phyloP scores from a whole-genome alignment of 2,329 filamentous ascomycete species.

The Gnomoniopsis smithogilvyi region DNA sequence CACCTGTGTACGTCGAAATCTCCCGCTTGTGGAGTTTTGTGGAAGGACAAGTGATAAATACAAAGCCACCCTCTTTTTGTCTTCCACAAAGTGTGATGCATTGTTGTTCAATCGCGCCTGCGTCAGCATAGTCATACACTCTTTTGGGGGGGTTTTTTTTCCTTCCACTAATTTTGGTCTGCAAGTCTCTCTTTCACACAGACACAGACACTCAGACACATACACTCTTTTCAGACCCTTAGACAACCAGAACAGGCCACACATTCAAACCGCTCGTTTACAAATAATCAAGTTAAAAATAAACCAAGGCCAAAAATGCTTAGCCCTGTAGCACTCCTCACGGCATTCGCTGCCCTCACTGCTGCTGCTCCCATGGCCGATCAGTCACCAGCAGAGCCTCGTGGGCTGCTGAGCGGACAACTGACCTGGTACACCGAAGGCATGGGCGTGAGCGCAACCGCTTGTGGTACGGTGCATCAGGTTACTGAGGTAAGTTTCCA shows the following conservation, averaged over 20 bases:
- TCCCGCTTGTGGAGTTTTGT: background rate
- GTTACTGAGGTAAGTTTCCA: constrained; percentile 3
- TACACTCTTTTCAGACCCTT: background rate
- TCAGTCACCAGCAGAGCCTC: background rate
- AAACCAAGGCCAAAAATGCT: constrained; percentile 3
- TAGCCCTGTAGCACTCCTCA: constrained; percentile 1
- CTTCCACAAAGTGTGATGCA: background rate
- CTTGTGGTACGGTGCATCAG: constrained; percentile 1
- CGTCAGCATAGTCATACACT: too few species aligned
- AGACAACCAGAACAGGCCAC: too few species aligned
- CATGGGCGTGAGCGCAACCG: constrained; percentile 1
- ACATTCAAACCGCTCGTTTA: background rate
- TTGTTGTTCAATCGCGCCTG: background rate
- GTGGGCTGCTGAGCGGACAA: constrained; percentile 1
- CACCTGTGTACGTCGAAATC: background rate
- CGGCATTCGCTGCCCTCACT: constrained; percentile 6
- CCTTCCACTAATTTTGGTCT: background rate
- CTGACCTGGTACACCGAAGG: constrained; percentile 16
- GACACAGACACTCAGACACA: background rate
- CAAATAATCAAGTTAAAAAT: background rate
- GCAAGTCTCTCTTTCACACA: too few species aligned
- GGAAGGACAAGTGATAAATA: background rate
- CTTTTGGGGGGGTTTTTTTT: background rate
- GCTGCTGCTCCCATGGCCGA: constrained; percentile 1
- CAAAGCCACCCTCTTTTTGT: background rate